Evolutionary conservation across 2,329 filamentous ascomycete genomes (phyloP), one percentile per base, ranked within the genome.

Genomic region (Penicillium sp.): DNA sequence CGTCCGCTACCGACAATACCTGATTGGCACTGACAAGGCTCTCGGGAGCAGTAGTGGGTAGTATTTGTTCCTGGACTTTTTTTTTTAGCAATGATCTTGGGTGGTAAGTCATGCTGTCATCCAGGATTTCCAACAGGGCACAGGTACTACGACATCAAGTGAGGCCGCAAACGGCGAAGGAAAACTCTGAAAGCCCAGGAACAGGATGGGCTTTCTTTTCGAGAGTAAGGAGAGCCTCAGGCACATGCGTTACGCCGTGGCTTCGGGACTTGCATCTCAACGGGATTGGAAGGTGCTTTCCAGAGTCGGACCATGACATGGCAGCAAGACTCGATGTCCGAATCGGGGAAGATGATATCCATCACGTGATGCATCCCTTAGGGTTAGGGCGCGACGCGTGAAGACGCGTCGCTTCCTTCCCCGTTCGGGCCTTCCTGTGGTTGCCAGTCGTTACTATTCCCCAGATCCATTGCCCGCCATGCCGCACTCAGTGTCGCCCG

Each of bases 401-500:
- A 11, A 22, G 50, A 57, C 69, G 69, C 67, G 70, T 68, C 62
- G 58, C 61, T 62, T 66, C 63, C 60, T 70, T 60, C 55, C 55
- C 56, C 53, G 57, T 56, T 60, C 68, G 66, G 66, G 70, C 36
- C 47, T 39, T 49, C 46, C 33, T 40, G 31, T 49, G 33, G 39
- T 44, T n/a, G 27, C 31, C 24, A 27, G 31, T 58, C 50, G 16
- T 47, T 35, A 16, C 18, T 10, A 24, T 18, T 18, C 7, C 7
- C 19, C 36, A 51, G 54, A 36, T 37, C 41, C 35, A 52, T 52
- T 35, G 27, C 41, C 55, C 50, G 62, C 33, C 43, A 78, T 78
- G 76, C 75, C 75, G 58, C 75, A 78, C 61, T 75, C 75, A 22
- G 61, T 73, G 36, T 69, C 71, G 24, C 63, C 71, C 4, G 58